Percentiles rank a stretch among this genome's conserved stretches.
phyloP scores from a whole-genome alignment of 2,329 filamentous ascomycete species.

The Trichoderma harzianum region DNA sequence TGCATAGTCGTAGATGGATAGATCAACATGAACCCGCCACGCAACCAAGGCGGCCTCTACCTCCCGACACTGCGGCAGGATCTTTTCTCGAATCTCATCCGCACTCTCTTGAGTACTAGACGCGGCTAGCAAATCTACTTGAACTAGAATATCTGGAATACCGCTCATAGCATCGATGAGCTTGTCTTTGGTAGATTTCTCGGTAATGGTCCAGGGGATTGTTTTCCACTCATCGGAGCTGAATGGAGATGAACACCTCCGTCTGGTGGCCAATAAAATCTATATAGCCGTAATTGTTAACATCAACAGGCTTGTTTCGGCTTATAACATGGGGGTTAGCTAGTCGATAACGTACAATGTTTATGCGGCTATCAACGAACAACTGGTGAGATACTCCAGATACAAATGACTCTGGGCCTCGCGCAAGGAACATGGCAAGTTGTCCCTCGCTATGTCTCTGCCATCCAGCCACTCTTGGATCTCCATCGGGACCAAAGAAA shows the following conservation, averaged over 20 bases:
- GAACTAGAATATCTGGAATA: background rate
- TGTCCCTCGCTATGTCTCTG: slow-evolving; percentile 14
- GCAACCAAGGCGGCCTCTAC: background rate
- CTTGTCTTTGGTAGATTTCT: slow-evolving; percentile 7
- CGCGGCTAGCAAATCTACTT: background rate
- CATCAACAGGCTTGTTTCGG: background rate
- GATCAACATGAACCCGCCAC: background rate
- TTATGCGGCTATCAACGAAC: slow-evolving; percentile 10
- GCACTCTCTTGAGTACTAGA: background rate
- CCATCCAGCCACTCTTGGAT: background rate
- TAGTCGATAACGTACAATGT: background rate
- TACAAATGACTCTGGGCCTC: background rate
- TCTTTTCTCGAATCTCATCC: background rate
- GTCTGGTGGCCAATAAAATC: background rate
- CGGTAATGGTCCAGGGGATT: background rate
- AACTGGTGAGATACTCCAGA: background rate
- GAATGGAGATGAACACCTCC: background rate
- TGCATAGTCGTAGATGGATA: background rate
- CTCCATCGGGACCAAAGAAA: background rate
- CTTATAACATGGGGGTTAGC: no score
- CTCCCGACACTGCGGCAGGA: background rate
- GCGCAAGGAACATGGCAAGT: slow-evolving; percentile 4
- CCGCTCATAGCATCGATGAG: background rate
- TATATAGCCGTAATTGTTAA: background rate
- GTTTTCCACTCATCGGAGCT: slow-evolving; percentile 4